Conservation (phyloP, 1,139 yeast genomes). For the Candida pseudocylindracea region DNA sequence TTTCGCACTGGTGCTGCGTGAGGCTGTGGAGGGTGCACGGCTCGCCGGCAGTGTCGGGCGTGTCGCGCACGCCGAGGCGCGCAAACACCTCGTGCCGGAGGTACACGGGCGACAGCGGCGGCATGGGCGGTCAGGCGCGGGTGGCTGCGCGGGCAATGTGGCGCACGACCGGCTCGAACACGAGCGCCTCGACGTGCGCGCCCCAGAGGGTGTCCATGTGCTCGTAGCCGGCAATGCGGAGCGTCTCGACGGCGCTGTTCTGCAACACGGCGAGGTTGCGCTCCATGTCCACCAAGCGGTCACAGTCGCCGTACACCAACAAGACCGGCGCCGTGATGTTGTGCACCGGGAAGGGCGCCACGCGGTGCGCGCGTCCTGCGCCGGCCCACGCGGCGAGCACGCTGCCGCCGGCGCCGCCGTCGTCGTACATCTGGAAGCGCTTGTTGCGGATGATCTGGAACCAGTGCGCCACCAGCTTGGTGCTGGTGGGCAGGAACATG, state of each 20-base stretch:
- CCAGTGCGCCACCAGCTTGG: slow-evolving; percentile 23
- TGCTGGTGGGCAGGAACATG: slow-evolving; percentile 23
- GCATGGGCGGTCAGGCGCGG: too few species aligned
- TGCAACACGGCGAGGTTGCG: slow-evolving; percentile 10
- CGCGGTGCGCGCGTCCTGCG: slow-evolving; percentile 13
- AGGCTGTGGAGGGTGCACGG: slow-evolving; percentile 4
- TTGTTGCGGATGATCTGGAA: slow-evolving; percentile 19
- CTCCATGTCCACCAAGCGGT: slow-evolving; percentile 18
- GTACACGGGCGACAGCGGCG: too few species aligned
- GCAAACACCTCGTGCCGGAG: too few species aligned
- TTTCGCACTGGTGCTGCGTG: slow-evolving; percentile 6
- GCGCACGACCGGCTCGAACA: slow-evolving; percentile 5
- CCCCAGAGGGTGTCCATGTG: slow-evolving; percentile 18
- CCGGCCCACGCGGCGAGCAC: slow-evolving; percentile 1
- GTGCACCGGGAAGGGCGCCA: slow-evolving; percentile 28
- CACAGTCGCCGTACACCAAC: slow-evolving; percentile 17
- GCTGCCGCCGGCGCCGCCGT: slow-evolving; percentile 14
- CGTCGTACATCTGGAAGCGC: slow-evolving; percentile 25
- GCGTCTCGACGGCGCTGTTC: slow-evolving; percentile 5
- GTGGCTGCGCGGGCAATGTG: too few species aligned
- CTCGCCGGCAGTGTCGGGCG: too few species aligned
- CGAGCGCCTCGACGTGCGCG: slow-evolving; percentile 10
- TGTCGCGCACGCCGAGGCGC: too few species aligned
- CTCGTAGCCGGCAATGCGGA: slow-evolving; percentile 10
- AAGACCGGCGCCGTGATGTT: slow-evolving; percentile 20